Evolutionary conservation across 768 basidiomycete species (phyloP), one percentile per base, ranked within the genome.

Genomic region (Mycena chlorophos): DNA sequence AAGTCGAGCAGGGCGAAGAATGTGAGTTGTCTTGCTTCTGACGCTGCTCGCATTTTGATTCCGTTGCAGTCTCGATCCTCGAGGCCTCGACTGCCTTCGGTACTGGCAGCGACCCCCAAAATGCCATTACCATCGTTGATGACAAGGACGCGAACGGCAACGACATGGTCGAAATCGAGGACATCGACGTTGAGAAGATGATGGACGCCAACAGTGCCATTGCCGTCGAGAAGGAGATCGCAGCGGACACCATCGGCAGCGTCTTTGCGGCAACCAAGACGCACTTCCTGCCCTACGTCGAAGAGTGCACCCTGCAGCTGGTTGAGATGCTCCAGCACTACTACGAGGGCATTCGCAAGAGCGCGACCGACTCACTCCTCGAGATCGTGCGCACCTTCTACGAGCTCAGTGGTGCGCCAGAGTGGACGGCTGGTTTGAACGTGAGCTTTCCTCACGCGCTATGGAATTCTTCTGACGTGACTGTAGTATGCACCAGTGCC

Each of bases 221-320:
- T 62, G 95, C 95, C 39, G 94, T 98, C 53, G 97, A 99, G 79
- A 99, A 99, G 74, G 97, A 99, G 78, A 97, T 98, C 57, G 95
- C 97, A 20, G 93, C 94, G 23, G 95, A 98, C 69, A 93, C 95
- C 4, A 87, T 98, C 61, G 94, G 96, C 57, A 88, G 89, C 30
- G 73, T 99, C 58, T 98, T 98, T 69, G 78, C 84, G 27, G 81
- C 89, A 12, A 93, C 91, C 27, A 84, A 86, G 64, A 73, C 71
- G 45, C 87, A 91, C 65, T 98, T 96, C 86, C 78, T 98, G 64
- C 93, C 94, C 3, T 98, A 83, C 67, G 85, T 98, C 59, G 94
- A 98, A 74, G 75, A 80, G 59, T 87, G 82, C 63, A 85, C 90
- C 43, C 74, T 92, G 49, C 87, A 89, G 65, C 85, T 99, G 49